Evolutionary conservation across 2,329 filamentous ascomycete species (phyloP).

Genomic region (Raffaelea albimanens): DNA sequence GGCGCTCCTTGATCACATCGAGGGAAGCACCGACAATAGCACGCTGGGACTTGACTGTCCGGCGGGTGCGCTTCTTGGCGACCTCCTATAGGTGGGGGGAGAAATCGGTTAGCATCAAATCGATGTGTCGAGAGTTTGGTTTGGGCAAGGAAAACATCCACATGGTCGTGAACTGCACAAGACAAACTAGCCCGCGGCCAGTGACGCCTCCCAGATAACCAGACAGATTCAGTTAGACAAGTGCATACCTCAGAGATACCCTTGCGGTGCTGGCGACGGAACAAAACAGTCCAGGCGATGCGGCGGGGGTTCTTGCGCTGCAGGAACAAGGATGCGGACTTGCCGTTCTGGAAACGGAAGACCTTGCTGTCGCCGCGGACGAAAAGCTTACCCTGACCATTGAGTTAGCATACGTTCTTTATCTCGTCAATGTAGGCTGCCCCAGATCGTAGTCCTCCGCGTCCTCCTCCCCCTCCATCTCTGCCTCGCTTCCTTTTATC

Average conservation of each 20-base stretch:
- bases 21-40: conserved; percentile 98
- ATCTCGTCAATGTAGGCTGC: background rate
- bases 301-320: conserved; percentile 99
- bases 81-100: conserved; percentile 64
- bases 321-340: conserved; percentile 98
- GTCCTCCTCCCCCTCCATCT: background rate
- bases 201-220: too few relatives aligned
- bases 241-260: conserved; percentile 99
- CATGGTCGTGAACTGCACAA: too few relatives aligned
- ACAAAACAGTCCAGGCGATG: conserved; percentile 97
- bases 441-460: background rate
- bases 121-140: background rate
- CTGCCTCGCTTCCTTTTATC: too few relatives aligned
- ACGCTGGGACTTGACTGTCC: conserved; percentile 97
- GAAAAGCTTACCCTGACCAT: conserved; percentile 89
- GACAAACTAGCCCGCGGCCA: too few relatives aligned
- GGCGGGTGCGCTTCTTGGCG: conserved; percentile 98
- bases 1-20: conserved; percentile 99
- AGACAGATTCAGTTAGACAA: too few relatives aligned
- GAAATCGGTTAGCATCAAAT: background rate
- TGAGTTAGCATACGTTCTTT: background rate
- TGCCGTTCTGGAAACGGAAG: conserved; percentile 99
- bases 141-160: too few relatives aligned
- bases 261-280: conserved; percentile 99
- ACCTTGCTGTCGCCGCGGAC: conserved; percentile 99